phyloP scores from a whole-genome alignment of 1,139 yeast genomes.

The Blastobotrys aristatus region DNA sequence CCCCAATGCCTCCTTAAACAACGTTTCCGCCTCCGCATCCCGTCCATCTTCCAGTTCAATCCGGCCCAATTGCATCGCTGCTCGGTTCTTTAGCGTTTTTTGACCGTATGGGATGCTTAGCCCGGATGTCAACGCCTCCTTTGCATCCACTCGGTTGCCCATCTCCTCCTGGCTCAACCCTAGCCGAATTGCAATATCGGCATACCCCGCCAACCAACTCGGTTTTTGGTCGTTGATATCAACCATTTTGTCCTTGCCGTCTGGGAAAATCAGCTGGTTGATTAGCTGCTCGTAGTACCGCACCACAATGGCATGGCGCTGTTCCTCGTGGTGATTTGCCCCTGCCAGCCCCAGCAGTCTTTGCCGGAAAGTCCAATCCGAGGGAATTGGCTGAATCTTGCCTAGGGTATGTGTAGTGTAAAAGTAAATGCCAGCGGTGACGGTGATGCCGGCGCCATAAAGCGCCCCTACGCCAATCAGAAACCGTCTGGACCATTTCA shows the following conservation, averaged over 20 bases:
- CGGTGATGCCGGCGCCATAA: constrained; percentile 24
- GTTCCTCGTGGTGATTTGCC: constrained; percentile 30
- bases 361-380: constrained; percentile 31
- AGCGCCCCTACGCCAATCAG: constrained; percentile 18
- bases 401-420: constrained; percentile 24
- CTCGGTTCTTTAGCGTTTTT: constrained; percentile 26
- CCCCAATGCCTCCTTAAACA: constrained; percentile 41
- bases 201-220: constrained; percentile 38
- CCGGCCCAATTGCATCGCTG: constrained; percentile 28
- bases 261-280: constrained; percentile 23
- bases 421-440: constrained; percentile 24
- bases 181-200: constrained; percentile 36
- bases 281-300: constrained; percentile 27
- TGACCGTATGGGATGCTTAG: constrained; percentile 32
- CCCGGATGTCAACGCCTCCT: constrained; percentile 31
- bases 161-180: constrained; percentile 32
- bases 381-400: constrained; percentile 29
- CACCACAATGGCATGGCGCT: constrained; percentile 19
- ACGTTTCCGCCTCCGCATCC: constrained; percentile 34
- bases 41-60: constrained; percentile 24
- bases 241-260: constrained; percentile 16
- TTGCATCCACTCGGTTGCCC: constrained; percentile 28
- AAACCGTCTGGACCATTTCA: constrained; percentile 15
- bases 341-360: constrained; percentile 29
- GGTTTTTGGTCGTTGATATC: constrained; percentile 27